Evolutionary conservation across 129 eudicot species (phyloP), one percentile per base, ranked within the genome.

Genomic region (Smallanthus sonchifolius): DNA sequence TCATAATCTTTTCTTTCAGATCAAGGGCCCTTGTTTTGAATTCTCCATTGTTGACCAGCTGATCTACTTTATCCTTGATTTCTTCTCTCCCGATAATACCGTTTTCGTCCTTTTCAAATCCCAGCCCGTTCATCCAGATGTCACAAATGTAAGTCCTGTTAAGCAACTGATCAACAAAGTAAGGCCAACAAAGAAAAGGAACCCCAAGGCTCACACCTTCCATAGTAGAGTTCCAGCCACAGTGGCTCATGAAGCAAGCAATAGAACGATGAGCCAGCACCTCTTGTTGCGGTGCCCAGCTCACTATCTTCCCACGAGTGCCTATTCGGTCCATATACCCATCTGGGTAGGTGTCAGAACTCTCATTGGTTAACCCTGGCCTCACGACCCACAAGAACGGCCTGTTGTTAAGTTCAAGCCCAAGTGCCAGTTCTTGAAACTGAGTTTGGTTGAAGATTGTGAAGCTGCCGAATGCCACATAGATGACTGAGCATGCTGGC

Each of bases 261-360:
- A 59, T 59, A 10, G 65, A 59, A 59, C 3, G n/a, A 11, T 59
- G 65, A 59, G 65, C 39, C 30, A 59, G 38, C 65, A 59, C 87
- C 80, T 76, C 84, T 28, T 86, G 83, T 51, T 86, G 95, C 7
- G 95, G 90, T 10, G 88, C 91, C 95, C 95, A 88, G 10, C 80
- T 67, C 36, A 88, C 83, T 10, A 85, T 66, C 39, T 65, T 56
- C 37, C 91, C 95, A 28, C 39, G 65, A 59, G 38, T 30, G 39
- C 39, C 38, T 59, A 59, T 59, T 30, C 65, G 65, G 39, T 32
- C 72, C 38, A 49, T 15, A 15, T 66, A 80, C 2, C 74, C 87
- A 28, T 28, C 65, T 4, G 39, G 65, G 65, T 59, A 59, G 5
- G 36, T 30, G 7, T 59, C 39, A 59, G 38, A 28, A 30, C 16